Base-by-base conservation (phyloP, 2,329 filamentous ascomycete genomes). In the Pseudocercospora cruenta region DNA sequence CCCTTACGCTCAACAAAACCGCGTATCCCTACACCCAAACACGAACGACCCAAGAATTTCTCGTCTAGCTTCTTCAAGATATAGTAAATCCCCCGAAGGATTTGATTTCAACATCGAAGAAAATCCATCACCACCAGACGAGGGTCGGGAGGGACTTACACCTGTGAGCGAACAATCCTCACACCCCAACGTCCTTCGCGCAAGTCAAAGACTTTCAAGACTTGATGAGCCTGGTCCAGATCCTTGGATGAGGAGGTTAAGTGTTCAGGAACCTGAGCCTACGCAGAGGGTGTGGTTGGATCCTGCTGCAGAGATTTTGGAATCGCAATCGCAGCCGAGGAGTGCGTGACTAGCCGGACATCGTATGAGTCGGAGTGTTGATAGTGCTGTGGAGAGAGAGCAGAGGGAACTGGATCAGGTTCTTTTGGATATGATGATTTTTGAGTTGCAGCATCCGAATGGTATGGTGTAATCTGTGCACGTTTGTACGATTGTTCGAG, bases 401-500 rank as follows among this genome's bases (percentile, higher is more conserved):
- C n/a, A 26, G 31, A 36, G 19, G 31, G 28, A 28, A 14, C 36
- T 3, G 26, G 51, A 55, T 55, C 51, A 55, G 4, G 26, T 26
- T 21, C 26, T 55, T 24, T 55, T 55, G 51, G 51, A 55, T 31
- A 55, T 55, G 51, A 55, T 55, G 51, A 55, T 55, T n/a, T 55
- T 55, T 33, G 51, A 55, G 26, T 33, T 58, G 31, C 55, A 45
- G 55, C 55, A 39, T 58, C 55, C 55, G 57, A 43, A 45, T 8
- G 33, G 57, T 7, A 45, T 59, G 31, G 33, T 43, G 24, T 43
- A 31, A 43, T 24, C 10, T 16, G 21, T n/a, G n/a, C n/a, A n/a
- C n/a, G n/a, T n/a, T n/a, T n/a, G n/a, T n/a, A n/a, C n/a, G n/a
- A n/a, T n/a, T n/a, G n/a, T n/a, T n/a, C n/a, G n/a, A n/a, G n/a